Evolutionary conservation across 345 rosid genomes (phyloP).

Genomic region (Hypericum androsaemum): DNA sequence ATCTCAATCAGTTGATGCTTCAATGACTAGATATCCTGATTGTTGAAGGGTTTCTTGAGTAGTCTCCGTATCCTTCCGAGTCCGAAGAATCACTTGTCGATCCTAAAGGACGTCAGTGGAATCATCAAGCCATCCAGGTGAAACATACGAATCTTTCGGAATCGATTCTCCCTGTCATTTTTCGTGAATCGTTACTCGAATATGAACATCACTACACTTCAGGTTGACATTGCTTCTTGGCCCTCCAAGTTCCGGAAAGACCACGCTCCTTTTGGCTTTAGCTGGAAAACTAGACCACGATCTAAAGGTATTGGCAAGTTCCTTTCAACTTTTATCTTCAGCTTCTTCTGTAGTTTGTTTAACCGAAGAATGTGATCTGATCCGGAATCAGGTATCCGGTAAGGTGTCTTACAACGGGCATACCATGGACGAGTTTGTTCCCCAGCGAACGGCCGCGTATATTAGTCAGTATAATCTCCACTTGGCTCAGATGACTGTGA

Average conservation of each 20-base stretch:
- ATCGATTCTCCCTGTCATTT: background rate
- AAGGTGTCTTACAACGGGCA: slow-evolving; percentile 55
- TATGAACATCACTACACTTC: slow-evolving; percentile 4
- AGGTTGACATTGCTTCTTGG: slow-evolving; percentile 79
- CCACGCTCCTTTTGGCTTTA: slow-evolving; percentile 63
- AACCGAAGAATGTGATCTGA: no score
- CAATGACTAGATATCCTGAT: background rate
- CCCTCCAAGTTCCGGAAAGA: slow-evolving; percentile 84
- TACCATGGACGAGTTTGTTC: slow-evolving; percentile 40
- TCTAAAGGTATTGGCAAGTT: slow-evolving; percentile 34
- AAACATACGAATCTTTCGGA: slow-evolving; percentile 4
- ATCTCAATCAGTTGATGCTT: background rate
- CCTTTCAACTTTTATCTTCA: background rate
- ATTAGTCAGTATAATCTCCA: slow-evolving; percentile 61
- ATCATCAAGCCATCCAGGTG: slow-evolving; percentile 71
- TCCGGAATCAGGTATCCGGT: slow-evolving; percentile 38
- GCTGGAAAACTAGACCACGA: slow-evolving; percentile 59
- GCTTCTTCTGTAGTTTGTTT: no score
- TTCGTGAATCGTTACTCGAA: background rate
- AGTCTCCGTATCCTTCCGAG: slow-evolving; percentile 29
- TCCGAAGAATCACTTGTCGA: slow-evolving; percentile 41
- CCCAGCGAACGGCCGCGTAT: slow-evolving; percentile 62
- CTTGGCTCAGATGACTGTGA: slow-evolving; percentile 51
- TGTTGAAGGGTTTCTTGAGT: slow-evolving; percentile 18
- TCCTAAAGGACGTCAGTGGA: slow-evolving; percentile 65